phyloP scores from a whole-genome alignment of 345 rosid species.

The Citrus trifoliata region DNA sequence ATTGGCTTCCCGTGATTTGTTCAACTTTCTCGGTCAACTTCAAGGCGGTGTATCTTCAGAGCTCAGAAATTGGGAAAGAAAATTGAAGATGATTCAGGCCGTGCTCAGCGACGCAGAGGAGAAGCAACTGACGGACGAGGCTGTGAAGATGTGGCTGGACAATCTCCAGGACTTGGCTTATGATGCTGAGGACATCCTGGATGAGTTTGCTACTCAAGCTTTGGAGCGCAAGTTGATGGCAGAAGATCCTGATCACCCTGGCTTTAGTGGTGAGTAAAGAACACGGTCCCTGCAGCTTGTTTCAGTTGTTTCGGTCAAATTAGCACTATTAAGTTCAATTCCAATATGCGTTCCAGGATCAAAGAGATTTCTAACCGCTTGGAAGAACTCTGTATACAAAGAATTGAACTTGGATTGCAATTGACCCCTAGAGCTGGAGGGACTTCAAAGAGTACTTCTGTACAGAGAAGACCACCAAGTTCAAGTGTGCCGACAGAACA shows the following conservation, averaged over 20 bases:
- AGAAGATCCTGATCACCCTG: not conserved
- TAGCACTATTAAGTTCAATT: too few relatives aligned
- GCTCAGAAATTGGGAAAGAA: not conserved
- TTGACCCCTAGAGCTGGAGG: too few relatives aligned
- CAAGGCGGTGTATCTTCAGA: not conserved
- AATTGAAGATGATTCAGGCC: not conserved
- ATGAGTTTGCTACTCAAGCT: not conserved
- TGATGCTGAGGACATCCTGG: not conserved
- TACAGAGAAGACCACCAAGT: too few relatives aligned
- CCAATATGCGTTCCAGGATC: not conserved
- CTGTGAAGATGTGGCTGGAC: not conserved
- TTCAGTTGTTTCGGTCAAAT: not conserved
- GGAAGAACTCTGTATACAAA: too few relatives aligned
- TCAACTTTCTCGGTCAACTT: not conserved
- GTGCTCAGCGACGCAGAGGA: not conserved
- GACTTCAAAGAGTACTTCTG: too few relatives aligned
- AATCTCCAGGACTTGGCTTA: not conserved
- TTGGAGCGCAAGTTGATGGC: too few relatives aligned
- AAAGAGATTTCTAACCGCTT: too few relatives aligned
- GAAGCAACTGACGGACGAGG: not conserved
- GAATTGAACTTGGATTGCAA: too few relatives aligned
- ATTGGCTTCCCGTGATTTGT: not conserved
- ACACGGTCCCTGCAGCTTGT: not conserved
- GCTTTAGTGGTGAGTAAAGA: accelerated
- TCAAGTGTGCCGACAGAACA: too few relatives aligned